Conservation (phyloP, 2,329 filamentous ascomycete species). For the Pseudocercospora fijiensis region DNA sequence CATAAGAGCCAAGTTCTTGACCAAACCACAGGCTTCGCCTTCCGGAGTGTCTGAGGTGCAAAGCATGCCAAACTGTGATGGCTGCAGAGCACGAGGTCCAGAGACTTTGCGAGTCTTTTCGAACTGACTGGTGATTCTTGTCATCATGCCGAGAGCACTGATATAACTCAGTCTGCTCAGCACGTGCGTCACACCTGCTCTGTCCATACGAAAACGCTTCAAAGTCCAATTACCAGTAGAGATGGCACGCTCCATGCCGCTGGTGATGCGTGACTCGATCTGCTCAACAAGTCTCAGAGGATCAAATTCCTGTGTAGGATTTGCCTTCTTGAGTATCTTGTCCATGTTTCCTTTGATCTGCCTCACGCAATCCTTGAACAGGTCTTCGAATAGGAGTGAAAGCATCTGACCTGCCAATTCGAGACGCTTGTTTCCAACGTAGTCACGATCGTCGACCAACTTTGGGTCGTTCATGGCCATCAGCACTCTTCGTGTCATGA, state of each 20-base stretch:
- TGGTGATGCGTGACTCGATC: constrained; percentile 82
- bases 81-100: constrained; percentile 91
- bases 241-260: constrained; percentile 92
- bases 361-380: constrained; percentile 92
- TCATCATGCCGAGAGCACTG: constrained; percentile 98
- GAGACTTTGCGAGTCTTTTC: constrained; percentile 97
- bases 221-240: constrained; percentile 97
- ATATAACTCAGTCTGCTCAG: constrained; percentile 95
- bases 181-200: constrained; percentile 94
- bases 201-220: constrained; percentile 98
- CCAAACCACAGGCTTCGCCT: constrained; percentile 95
- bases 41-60: constrained; percentile 97
- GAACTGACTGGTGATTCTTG: constrained; percentile 94
- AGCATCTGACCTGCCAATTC: constrained; percentile 93
- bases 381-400: constrained; percentile 90
- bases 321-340: constrained; percentile 91
- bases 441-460: constrained; percentile 92
- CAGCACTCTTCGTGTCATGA: constrained; percentile 94
- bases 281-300: constrained; percentile 80
- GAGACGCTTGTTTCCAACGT: constrained; percentile 94
- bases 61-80: constrained; percentile 97
- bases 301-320: constrained; percentile 83
- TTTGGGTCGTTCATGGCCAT: constrained; percentile 90
- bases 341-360: constrained; percentile 92
- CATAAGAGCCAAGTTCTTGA: constrained; percentile 98